Percentiles rank a stretch among this genome's conserved stretches.
Evolutionary conservation across 2,329 filamentous ascomycete genomes (phyloP).

Genomic region (Pseudocercospora eumusae): DNA sequence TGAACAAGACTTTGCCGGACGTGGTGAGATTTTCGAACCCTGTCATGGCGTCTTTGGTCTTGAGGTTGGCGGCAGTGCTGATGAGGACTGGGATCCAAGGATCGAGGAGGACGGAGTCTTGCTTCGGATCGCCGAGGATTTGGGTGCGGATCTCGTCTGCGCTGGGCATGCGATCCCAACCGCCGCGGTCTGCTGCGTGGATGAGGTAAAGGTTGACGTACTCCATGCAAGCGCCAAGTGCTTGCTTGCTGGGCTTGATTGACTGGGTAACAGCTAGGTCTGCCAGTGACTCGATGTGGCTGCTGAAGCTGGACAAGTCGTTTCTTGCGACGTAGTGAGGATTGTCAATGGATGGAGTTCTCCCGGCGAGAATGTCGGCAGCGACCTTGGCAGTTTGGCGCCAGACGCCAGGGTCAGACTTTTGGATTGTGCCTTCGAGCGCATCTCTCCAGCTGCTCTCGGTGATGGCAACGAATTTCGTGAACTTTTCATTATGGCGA

Average conservation of each 20-base stretch:
- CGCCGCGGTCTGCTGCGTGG: background rate
- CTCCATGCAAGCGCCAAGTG: background rate
- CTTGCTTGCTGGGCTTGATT: background rate
- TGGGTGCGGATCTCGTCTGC: background rate
- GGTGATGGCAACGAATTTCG: background rate
- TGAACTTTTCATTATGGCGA: background rate
- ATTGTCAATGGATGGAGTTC: background rate
- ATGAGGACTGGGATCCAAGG: background rate
- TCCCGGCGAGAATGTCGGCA: background rate
- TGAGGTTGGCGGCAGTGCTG: background rate
- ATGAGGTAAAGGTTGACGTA: background rate
- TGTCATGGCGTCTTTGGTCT: background rate
- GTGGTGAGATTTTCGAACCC: background rate
- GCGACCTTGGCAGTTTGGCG: background rate
- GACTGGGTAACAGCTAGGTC: background rate
- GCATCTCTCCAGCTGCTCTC: background rate
- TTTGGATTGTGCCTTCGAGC: background rate
- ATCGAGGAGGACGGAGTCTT: background rate
- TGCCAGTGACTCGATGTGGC: background rate
- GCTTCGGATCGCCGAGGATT: background rate
- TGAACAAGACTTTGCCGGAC: constrained; percentile 29
- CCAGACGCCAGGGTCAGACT: background rate
- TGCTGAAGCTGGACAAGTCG: background rate
- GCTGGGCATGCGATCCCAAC: background rate
- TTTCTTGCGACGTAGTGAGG: background rate